Evolutionary conservation across 2,329 filamentous ascomycete genomes (phyloP), one percentile per base, ranked within the genome.

Genomic region (Calonectria pteridis): DNA sequence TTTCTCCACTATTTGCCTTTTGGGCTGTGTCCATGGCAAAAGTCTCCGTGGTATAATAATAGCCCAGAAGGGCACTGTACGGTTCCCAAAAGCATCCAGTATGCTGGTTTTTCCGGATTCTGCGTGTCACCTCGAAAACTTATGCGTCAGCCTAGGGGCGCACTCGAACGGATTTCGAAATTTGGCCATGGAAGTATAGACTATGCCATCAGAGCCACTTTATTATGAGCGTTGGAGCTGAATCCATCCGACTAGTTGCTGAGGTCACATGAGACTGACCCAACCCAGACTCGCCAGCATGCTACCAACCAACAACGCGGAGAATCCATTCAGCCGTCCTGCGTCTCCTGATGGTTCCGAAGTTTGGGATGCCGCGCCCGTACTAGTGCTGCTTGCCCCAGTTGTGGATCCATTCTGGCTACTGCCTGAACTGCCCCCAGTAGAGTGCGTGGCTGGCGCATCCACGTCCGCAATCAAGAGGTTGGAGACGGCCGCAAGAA

Each of bases 401-500:
- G n/a, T 23, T 20, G 55, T 28, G 2, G 55, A 62, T 26, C 55
- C 23, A 28, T 40, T 62, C 14, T 62, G n/a, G 33, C 55, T 16
- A 13, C 33, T 29, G 7, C 37, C 20, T n/a, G 55, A 62, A 7
- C n/a, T 59, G n/a, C 55, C 55, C 6, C n/a, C 55, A 1, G 55
- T 40, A 9, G 55, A 62, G n/a, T 40, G 55, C 1, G 55, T 62
- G n/a, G n/a, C 55, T 26, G 55, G 55, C 23, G 55, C 33, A 18
- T 62, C 23, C 6, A 35, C 55, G 16, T 29, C 18, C 14, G 23
- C 37, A 37, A 62, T 62, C 55, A 62, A 40, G 18, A 62, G 55
- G 33, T 62, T 62, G 23, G 55, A 62, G 23, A 62, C 55, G 16
- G 55, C 55, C 55, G 55, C 55, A 18, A 62, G 55, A 62, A 62